These are phyloP conservation scores for Nakazawaea pomicola DNA, from an alignment of 805 yeast species.

Conservation along the genomic window DNA sequence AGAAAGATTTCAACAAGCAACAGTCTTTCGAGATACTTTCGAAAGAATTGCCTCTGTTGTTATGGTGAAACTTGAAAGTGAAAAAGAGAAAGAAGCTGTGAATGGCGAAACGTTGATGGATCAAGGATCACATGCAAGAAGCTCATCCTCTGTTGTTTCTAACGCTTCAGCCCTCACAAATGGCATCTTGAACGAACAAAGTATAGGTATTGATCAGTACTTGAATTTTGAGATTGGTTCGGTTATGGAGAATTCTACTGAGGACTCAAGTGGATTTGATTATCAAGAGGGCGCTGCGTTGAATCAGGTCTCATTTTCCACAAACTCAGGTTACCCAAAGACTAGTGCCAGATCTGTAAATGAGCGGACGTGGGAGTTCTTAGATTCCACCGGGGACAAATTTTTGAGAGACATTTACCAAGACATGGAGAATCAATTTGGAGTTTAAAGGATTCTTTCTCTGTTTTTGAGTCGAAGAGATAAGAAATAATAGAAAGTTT, in stretches of 20 bases:
- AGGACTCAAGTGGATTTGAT: not conserved
- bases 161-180: not conserved
- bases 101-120: not conserved
- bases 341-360: too few species aligned
- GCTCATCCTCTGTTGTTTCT: too few species aligned
- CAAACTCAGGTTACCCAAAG: too few species aligned
- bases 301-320: too few species aligned
- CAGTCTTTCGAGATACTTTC: slow-evolving; percentile 24
- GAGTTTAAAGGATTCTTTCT: too few species aligned
- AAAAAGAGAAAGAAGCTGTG: not conserved
- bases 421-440: slow-evolving; percentile 25
- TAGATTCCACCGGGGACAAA: slow-evolving; percentile 25
- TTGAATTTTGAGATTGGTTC: slow-evolving; percentile 8
- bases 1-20: slow-evolving; percentile 23
- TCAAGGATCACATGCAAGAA: too few species aligned
- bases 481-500: too few species aligned
- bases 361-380: slow-evolving; percentile 25
- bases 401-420: slow-evolving; percentile 24
- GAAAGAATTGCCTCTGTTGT: slow-evolving; percentile 22
- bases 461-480: too few species aligned
- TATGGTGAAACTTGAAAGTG: slow-evolving; percentile 14
- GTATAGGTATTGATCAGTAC: slow-evolving; percentile 18
- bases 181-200: slow-evolving; percentile 12
- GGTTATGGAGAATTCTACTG: not conserved
- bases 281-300: not conserved